Base-by-base conservation (phyloP, 108 stramenopile genomes). In the Epipyxis sp. region DNA sequence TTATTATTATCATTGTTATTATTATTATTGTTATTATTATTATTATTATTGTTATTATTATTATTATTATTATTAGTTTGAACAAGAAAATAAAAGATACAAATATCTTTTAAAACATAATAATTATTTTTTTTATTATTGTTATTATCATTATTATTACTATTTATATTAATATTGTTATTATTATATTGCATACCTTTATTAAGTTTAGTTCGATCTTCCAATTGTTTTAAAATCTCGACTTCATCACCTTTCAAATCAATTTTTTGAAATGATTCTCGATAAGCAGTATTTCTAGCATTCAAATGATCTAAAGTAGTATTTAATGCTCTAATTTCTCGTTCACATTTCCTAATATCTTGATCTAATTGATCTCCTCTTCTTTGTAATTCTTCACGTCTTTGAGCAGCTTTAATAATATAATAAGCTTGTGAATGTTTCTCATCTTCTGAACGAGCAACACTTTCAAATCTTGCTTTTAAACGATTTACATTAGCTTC, bases 331-430 rank as follows among this genome's bases (percentile, higher is more conserved):
- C 81, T 65, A 37, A 89, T 86, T 71, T 91, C 90, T 42, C 80
- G 69, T 78, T 89, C 87, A 37, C 88, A 81, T 59, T 76, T 78
- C 41, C 83, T 72, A 68, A 94, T 91, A 42, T 88, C 86, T 40
- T 79, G 85, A 67, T 94, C 91, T 13, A 94, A 86, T 78, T 87
- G 82, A 71, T 94, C 92, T 6, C 93, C 93, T 77, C 90, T 83
- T 42, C 89, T 79, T 84, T 92, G 93, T 45, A 94, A 78, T 80
- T 94, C 93, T 76, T 91, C 92, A 61, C 91, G 82, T 82, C 79
- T 87, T 86, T 94, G 92, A 20, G 93, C 93, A 25, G 91, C 91
- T 44, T 84, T 54, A 69, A 94, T 94, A 45, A 94, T 79, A 77
- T 90, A 90, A 50, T 89, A 87, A 25, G 91, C 90, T 54, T 91